Conservation (phyloP, 2,329 filamentous ascomycete genomes). For the Fusarium nematophilum region DNA sequence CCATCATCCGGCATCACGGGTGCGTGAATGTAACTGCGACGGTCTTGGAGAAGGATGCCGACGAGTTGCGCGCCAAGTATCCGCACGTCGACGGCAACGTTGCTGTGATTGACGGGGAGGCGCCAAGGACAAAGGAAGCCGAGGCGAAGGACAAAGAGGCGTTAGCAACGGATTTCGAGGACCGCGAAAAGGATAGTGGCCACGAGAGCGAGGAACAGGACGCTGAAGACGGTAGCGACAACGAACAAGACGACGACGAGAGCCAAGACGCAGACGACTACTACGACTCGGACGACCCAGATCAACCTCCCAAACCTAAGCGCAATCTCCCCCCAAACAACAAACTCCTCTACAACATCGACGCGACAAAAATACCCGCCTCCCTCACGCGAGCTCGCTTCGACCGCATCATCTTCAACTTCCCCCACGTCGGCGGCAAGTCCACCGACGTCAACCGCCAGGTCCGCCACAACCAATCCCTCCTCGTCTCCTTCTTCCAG, state of each 20-base stretch:
- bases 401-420: conserved; percentile 92
- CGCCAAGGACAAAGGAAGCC: conserved; percentile 30
- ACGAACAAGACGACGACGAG: conserved; percentile 24
- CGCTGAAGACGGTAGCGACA: conserved; percentile 30
- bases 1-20: conserved; percentile 72
- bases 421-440: conserved; percentile 94
- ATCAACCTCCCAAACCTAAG: conserved; percentile 28
- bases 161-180: conserved; percentile 3
- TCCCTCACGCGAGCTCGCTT: conserved; percentile 62
- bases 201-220: conserved; percentile 23
- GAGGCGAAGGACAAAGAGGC: conserved; percentile 4
- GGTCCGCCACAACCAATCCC: conserved; percentile 88
- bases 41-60: conserved; percentile 68
- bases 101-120: conserved; percentile 55
- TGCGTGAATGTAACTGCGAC: conserved; percentile 77
- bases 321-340: conserved; percentile 40
- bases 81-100: conserved; percentile 74
- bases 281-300: conserved; percentile 33
- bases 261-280: too few relatives aligned
- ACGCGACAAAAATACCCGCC: conserved; percentile 71
- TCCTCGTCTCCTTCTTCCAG: conserved; percentile 76
- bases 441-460: conserved; percentile 94
- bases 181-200: conserved; percentile 5
- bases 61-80: conserved; percentile 76
- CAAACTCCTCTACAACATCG: conserved; percentile 69